Evolutionary conservation across 371 early-diverging fungal genomes (phyloP).

Genomic region (Mortierella sp.): DNA sequence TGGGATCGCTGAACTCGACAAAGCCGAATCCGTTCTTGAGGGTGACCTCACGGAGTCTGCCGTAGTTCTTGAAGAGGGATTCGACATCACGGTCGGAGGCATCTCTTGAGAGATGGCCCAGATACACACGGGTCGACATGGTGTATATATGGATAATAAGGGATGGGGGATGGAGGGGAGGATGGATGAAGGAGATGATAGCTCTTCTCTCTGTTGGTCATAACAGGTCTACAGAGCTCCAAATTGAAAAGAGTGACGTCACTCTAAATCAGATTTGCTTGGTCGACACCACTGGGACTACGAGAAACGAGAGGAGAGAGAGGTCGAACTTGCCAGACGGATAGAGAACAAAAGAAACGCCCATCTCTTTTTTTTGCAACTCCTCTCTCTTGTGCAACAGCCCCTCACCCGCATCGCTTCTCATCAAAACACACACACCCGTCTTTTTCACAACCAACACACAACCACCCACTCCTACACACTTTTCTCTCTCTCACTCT

Average conservation of each 20-base stretch:
- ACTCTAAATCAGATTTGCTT: neutral
- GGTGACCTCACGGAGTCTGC: conserved; percentile 80
- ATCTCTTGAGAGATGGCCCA: conserved; percentile 80
- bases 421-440: neutral
- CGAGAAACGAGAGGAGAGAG: neutral
- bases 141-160: neutral
- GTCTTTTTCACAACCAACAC: neutral
- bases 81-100: conserved; percentile 79
- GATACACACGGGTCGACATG: conserved; percentile 76
- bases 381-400: neutral
- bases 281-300: neutral
- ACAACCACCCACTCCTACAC: conserved; percentile 15
- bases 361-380: neutral
- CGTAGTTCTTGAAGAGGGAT: conserved; percentile 75
- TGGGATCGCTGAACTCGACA: conserved; percentile 78
- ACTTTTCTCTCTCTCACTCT: conserved; percentile 2
- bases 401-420: neutral
- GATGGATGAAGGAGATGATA: neutral
- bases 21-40: conserved; percentile 83
- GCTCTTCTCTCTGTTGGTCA: neutral
- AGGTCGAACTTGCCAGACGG: neutral
- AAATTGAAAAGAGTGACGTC: neutral
- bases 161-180: neutral
- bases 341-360: too few species aligned
- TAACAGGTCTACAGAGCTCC: neutral